Base-by-base conservation (phyloP, 2,329 filamentous ascomycete genomes). In the Bertia moriformis region DNA sequence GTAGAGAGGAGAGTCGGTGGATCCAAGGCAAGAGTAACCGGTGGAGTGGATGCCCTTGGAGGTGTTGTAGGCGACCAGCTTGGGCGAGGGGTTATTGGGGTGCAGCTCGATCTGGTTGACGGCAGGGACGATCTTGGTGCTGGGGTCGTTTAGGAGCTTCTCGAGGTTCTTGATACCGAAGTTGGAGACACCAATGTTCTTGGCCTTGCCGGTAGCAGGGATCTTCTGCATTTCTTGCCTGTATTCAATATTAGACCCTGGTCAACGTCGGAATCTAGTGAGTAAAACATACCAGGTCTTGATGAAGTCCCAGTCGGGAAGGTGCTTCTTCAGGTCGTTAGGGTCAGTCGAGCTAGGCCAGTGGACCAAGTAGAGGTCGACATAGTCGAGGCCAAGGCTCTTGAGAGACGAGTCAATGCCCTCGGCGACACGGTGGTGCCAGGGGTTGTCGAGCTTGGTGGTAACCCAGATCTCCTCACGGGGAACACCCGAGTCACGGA, bases 31-130 rank as follows among this genome's bases (percentile, higher is more conserved):
- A 12, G 78, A 84, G 64, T 86, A 85, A 35, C 73, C 80, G 2
- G 82, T 84, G 53, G 59, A 65, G 64, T 87, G 80, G 54, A 89
- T 87, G 49, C 73, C 77, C 65, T 85, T 84, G 47, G 69, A 61
- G 44, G 71, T 69, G 67, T 73, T 78, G 67, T 82, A 87, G 43
- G 73, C 70, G 45, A 88, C 65, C 29, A 88, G 73, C 62, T 85
- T 85, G 38, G 79, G 79, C n/a, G 79, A 85, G 2, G 83, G 81
- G 66, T 83, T 79, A 65, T 81, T 81, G 24, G 83, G 83, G 62
- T 88, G 83, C 17, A 87, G 69, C 61, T 88, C 83, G 55, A 86
- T 73, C 61, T 91, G 83, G 70, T 89, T 88, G 47, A 85, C 83
- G 14, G 82, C 79, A 13, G 72, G 72, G 39, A 67, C 58, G 45